Conservation (phyloP, 208 protist species). For the Trichomonas gallinae region DNA sequence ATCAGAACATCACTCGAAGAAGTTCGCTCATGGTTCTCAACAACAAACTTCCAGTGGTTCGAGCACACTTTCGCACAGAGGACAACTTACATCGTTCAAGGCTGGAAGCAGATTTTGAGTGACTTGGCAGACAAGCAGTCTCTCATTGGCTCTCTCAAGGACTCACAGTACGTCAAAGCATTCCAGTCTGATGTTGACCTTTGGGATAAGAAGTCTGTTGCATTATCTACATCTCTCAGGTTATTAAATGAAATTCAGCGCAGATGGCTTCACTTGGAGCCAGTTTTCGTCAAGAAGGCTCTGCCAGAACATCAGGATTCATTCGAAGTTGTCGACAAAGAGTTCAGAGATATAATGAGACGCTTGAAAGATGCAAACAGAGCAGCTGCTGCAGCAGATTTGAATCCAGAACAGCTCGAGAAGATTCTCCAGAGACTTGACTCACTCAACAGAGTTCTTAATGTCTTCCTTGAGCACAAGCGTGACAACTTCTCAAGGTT, state of each 20-base stretch:
- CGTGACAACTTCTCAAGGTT: constrained; percentile 67
- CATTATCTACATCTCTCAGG: constrained; percentile 68
- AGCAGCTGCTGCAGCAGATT: constrained; percentile 62
- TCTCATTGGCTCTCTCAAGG: constrained; percentile 78
- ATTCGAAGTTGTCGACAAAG: constrained; percentile 76
- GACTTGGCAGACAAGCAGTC: constrained; percentile 82
- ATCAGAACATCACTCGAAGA: constrained; percentile 82
- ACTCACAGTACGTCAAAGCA: constrained; percentile 73
- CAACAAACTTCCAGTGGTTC: constrained; percentile 59
- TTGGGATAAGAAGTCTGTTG: constrained; percentile 70
- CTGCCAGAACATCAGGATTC: constrained; percentile 77
- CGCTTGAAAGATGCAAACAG: constrained; percentile 53
- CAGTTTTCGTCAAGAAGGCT: constrained; percentile 84
- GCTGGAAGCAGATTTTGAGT: constrained; percentile 84
- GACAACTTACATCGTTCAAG: constrained; percentile 68
- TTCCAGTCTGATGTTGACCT: constrained; percentile 68
- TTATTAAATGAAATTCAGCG: constrained; percentile 85
- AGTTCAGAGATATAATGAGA: constrained; percentile 76
- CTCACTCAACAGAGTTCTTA: constrained; percentile 80
- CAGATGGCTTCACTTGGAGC: constrained; percentile 93
- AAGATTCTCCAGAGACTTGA: constrained; percentile 80
- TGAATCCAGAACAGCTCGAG: constrained; percentile 60
- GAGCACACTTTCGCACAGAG: constrained; percentile 45
- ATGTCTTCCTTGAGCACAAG: constrained; percentile 89
- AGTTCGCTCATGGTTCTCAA: constrained; percentile 64